phyloP scores from a whole-genome alignment of 2,329 filamentous ascomycete genomes.

The Phialophora chinensis region DNA sequence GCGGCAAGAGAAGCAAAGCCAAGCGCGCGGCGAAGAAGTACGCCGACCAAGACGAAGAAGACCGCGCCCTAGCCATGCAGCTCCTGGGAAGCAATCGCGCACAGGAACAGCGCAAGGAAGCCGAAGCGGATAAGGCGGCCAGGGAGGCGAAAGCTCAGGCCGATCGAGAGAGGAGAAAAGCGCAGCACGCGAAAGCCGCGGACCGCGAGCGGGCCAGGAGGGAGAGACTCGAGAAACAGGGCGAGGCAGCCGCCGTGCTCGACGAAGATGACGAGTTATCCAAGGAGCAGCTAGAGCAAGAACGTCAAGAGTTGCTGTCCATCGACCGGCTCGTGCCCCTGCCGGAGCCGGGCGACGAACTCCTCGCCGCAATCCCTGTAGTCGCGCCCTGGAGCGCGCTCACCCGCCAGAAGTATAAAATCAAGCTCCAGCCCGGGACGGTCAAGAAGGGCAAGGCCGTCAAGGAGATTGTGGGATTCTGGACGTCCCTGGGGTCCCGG shows the following conservation, averaged over 20 bases:
- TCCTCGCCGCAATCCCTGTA: constrained; percentile 63
- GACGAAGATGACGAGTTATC: constrained; percentile 66
- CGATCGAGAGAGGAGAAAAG: constrained; percentile 74
- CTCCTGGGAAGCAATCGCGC: constrained; percentile 78
- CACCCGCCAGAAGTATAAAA: constrained; percentile 83
- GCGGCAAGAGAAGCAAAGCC: constrained; percentile 53
- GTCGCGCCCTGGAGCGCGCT: constrained; percentile 69
- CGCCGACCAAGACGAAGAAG: constrained; percentile 91
- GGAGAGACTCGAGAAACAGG: constrained; percentile 70
- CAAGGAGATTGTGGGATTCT: constrained; percentile 83
- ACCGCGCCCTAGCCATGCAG: constrained; percentile 79
- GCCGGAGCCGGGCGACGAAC: constrained; percentile 81
- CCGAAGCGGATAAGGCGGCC: constrained; percentile 66
- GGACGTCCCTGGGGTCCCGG: constrained; percentile 52
- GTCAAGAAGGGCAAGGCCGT: constrained; percentile 95
- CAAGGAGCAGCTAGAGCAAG: constrained; percentile 53
- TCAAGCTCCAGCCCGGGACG: constrained; percentile 87
- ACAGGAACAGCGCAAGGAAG: constrained; percentile 70
- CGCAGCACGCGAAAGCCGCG: constrained; percentile 79
- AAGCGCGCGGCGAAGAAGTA: constrained; percentile 74
- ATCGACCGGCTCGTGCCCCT: constrained; percentile 78
- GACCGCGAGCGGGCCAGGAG: constrained; percentile 67
- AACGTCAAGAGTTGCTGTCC: constrained; percentile 55
- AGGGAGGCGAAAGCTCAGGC: constrained; percentile 75
- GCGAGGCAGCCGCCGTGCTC: constrained; percentile 48